phyloP scores from a whole-genome alignment of 2,329 filamentous ascomycete species.

The Torrubiellomyces zombiae region DNA sequence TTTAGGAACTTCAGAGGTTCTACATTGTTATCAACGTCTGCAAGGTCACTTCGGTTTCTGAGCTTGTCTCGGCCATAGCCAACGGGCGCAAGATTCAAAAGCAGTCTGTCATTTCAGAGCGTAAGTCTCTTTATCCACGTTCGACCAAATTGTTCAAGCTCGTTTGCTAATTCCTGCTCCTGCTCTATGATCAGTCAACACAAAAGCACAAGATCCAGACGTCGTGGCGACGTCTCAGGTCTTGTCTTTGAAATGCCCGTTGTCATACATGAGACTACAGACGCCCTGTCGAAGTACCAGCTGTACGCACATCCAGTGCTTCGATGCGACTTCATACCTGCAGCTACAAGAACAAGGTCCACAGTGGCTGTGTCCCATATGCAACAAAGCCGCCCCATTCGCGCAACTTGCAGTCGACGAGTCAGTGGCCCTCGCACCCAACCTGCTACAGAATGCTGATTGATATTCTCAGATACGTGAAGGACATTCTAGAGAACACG shows the following conservation, averaged over 20 bases:
- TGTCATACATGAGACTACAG: constrained; percentile 69
- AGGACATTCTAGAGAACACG: constrained; percentile 68
- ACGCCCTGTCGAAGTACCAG: constrained; percentile 63
- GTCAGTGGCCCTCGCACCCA: constrained; percentile 28
- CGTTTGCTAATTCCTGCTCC: not conserved
- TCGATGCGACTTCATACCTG: constrained; percentile 82
- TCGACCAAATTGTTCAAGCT: no score
- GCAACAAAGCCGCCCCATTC: constrained; percentile 68
- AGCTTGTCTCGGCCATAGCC: constrained; percentile 53
- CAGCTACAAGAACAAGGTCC: constrained; percentile 92
- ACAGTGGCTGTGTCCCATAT: constrained; percentile 92
- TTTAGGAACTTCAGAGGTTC: constrained; percentile 50
- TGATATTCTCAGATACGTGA: constrained; percentile 49
- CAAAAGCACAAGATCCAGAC: constrained; percentile 70
- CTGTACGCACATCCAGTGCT: constrained; percentile 87
- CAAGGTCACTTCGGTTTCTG: constrained; percentile 50
- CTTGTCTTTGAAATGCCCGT: constrained; percentile 80
- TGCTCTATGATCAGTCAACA: constrained; percentile 43
- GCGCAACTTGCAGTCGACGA: constrained; percentile 76
- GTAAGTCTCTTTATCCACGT: no score
- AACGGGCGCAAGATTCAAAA: constrained; percentile 59
- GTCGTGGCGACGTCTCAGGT: constrained; percentile 78
- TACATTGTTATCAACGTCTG: constrained; percentile 63
- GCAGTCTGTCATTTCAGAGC: constrained; percentile 65
- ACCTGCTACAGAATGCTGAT: constrained; percentile 1